Conservation (phyloP, 805 yeast species). For the Tetrapisispora pingtungensis region DNA sequence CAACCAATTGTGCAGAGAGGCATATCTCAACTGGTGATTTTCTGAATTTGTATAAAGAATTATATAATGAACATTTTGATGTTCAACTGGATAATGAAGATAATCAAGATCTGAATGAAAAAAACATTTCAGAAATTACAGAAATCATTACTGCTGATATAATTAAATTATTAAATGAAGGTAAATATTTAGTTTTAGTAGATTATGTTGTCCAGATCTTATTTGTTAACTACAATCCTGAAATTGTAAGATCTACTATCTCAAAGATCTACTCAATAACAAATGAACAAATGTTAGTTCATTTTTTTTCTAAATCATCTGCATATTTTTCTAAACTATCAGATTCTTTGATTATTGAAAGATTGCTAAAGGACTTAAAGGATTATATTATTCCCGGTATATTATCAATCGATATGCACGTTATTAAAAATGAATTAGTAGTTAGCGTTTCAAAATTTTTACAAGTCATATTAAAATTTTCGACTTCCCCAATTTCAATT, state of each 20-base stretch:
- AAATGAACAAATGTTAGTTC: conserved; percentile 13
- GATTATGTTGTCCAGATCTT: conserved; percentile 24
- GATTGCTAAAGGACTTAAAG: conserved; percentile 19
- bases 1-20: conserved; percentile 22
- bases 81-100: conserved; percentile 13
- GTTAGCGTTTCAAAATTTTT: conserved; percentile 23
- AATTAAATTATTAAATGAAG: conserved; percentile 14
- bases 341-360: conserved; percentile 24
- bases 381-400: conserved; percentile 19
- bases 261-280: conserved; percentile 16
- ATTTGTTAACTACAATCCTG: conserved; percentile 24
- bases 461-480: conserved; percentile 13
- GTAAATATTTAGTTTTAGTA: conserved; percentile 13
- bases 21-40: conserved; percentile 23
- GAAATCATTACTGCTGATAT: conserved; percentile 11
- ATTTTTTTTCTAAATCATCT: conserved; percentile 22
- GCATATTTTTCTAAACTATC: conserved; percentile 18
- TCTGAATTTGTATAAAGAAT: conserved; percentile 25
- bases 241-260: conserved; percentile 16
- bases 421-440: conserved; percentile 12
- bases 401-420: conserved; percentile 8
- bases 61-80: conserved; percentile 23
- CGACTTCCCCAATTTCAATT: conserved; percentile 8
- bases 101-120: conserved; percentile 1
- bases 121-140: conserved; percentile 4